Base-by-base conservation (phyloP, 768 basidiomycete genomes). In the Cystobasidiopsis lactophilus region DNA sequence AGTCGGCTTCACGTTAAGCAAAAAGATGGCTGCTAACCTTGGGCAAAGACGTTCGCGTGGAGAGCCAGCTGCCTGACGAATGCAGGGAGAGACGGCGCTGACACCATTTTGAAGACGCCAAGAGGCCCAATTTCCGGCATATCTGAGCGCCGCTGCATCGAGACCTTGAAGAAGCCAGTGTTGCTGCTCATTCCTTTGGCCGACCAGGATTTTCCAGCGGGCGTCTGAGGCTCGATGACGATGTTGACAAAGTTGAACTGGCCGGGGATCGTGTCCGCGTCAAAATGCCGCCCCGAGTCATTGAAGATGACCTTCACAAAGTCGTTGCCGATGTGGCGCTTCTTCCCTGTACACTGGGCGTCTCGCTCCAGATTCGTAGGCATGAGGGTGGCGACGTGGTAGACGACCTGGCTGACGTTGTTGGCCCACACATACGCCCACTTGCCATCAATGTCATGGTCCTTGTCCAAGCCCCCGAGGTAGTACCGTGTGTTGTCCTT, bases 371-470 rank as follows among this genome's bases (percentile, higher is more conserved):
- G 57, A 43, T 71, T 72, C 51, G 78, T 81, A 3, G 93, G 93
- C 91, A 96, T 96, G 72, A 98, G 79, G 2, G 93, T 96, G 9
- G 91, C 83, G 2, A 86, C 81, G 66, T 96, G 93, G 65, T 83
- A 98, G 51, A 95, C 73, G 56, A 93, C 77, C 64, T 96, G 89
- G 3, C 82, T 78, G 47, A 95, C 88, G 62, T 95, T 88, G 65
- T 96, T 88, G 85, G 89, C 93, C 89, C 91, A 98, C 0, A 89
- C 86, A 64, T 96, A 96, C 0, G 91, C 85, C 63, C 89, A 93
- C 66, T 88, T 82, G 14, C 93, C 93, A 62, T 98, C 88, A 61
- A 82, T 77, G 56, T 86, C 83, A 41, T 59, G 60, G 31, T 66
- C 62, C 7, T 85, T 77, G 62, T 86, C 80, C 24, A 96, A 73